These are phyloP conservation scores for Beauveria caledonica DNA, from an alignment of 2,329 filamentous ascomycete genomes.

Conservation along the genomic window DNA sequence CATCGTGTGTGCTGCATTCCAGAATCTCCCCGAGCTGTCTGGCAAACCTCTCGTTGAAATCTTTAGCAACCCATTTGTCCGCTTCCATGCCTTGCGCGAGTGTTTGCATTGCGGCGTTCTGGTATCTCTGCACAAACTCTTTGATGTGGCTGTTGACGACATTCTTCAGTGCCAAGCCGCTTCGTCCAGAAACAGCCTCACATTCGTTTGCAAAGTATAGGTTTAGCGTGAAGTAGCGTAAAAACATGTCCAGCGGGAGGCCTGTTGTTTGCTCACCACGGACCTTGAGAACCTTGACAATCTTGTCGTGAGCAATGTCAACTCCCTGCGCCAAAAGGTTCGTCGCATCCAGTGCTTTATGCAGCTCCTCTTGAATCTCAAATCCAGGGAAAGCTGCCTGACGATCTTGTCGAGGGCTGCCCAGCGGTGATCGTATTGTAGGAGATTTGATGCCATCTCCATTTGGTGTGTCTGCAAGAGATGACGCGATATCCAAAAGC, in stretches of 20 bases:
- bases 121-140: constrained; percentile 65
- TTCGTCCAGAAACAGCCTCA: constrained; percentile 73
- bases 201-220: constrained; percentile 80
- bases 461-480: constrained; percentile 40
- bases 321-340: constrained; percentile 73
- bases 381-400: constrained; percentile 23
- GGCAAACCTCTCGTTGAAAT: constrained; percentile 58
- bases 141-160: constrained; percentile 76
- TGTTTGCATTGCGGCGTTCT: constrained; percentile 64
- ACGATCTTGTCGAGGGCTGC: constrained; percentile 39
- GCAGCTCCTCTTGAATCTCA: constrained; percentile 64
- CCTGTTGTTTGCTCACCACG: constrained; percentile 64
- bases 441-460: constrained; percentile 39
- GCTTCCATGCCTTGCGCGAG: constrained; percentile 70
- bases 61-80: constrained; percentile 71
- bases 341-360: constrained; percentile 67
- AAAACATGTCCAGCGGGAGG: constrained; percentile 60
- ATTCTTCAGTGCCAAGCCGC: constrained; percentile 66
- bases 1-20: constrained; percentile 62
- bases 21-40: constrained; percentile 56
- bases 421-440: constrained; percentile 41
- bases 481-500: constrained; percentile 86
- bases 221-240: constrained; percentile 77
- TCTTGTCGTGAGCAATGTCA: constrained; percentile 70
- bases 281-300: constrained; percentile 68